A percentile compares a stretch with the other conserved stretches of the same genome.
These are phyloP conservation scores for Rhizopogon sp. DNA, from an alignment of 768 basidiomycete species.

Conservation along the genomic window DNA sequence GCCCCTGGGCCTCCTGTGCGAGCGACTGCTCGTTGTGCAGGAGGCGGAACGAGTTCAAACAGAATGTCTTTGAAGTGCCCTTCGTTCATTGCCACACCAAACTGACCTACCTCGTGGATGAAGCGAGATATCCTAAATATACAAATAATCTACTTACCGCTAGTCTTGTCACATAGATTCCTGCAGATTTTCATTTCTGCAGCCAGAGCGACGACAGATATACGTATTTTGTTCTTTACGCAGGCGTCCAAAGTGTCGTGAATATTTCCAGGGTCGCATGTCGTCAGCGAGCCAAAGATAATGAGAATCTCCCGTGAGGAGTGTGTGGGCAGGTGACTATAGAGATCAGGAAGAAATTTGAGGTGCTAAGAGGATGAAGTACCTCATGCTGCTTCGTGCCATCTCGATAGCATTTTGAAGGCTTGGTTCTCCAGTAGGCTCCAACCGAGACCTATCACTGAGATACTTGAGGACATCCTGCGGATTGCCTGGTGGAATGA, in stretches of 20 bases:
- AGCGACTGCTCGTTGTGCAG: slow-evolving; percentile 64
- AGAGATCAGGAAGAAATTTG: slow-evolving; percentile 4
- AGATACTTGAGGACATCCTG: slow-evolving; percentile 91
- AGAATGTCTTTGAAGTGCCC: slow-evolving; percentile 94
- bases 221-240: slow-evolving; percentile 77
- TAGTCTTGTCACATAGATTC: slow-evolving; percentile 86
- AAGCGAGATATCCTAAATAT: background rate
- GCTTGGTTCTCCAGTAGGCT: slow-evolving; percentile 90
- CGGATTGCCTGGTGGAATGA: slow-evolving; percentile 67
- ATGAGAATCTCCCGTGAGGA: slow-evolving; percentile 94
- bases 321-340: slow-evolving; percentile 93
- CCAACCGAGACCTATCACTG: slow-evolving; percentile 80
- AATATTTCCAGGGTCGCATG: slow-evolving; percentile 95
- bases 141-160: slow-evolving; percentile 46
- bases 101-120: slow-evolving; percentile 50
- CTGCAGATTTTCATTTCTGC: slow-evolving; percentile 99
- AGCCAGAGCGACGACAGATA: slow-evolving; percentile 89
- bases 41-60: slow-evolving; percentile 94
- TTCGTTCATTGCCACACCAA: slow-evolving; percentile 98
- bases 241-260: slow-evolving; percentile 90
- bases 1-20: slow-evolving; percentile 41
- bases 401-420: slow-evolving; percentile 97
- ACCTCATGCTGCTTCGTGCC: slow-evolving; percentile 93
- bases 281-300: slow-evolving; percentile 93
- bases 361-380: slow-evolving; percentile 6